Conservation (phyloP, 75 land plant genomes). For the Sequoiadendron giganteum region DNA sequence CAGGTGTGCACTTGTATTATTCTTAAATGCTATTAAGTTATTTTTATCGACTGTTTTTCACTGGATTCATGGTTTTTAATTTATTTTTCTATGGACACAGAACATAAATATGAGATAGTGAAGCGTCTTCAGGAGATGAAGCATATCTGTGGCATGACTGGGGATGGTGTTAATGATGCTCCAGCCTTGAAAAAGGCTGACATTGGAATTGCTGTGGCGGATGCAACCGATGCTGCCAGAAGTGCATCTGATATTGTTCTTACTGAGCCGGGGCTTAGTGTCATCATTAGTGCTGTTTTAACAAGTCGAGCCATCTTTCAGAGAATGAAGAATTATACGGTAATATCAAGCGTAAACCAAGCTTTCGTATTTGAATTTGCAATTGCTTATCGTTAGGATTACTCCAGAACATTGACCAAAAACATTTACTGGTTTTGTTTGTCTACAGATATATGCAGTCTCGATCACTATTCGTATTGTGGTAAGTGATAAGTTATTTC, state of each 20-base stretch:
- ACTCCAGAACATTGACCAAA: not conserved
- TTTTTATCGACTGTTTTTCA: not conserved
- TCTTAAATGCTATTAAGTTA: not conserved
- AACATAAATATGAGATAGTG: constrained; percentile 90
- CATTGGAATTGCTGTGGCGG: constrained; percentile 56
- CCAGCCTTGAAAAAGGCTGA: constrained; percentile 62
- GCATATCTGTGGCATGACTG: constrained; percentile 85
- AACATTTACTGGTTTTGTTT: too few relatives aligned
- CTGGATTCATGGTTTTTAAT: too few relatives aligned
- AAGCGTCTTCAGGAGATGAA: constrained; percentile 66
- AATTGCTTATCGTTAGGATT: too few relatives aligned
- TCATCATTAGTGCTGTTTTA: constrained; percentile 44
- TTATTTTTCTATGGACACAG: constrained; percentile 24
- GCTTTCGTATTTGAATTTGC: too few relatives aligned
- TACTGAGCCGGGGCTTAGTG: constrained; percentile 45
- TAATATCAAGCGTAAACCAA: constrained; percentile 12
- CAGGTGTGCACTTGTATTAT: not conserved
- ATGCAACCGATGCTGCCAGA: constrained; percentile 60
- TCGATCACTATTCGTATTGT: constrained; percentile 35
- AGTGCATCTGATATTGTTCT: constrained; percentile 49
- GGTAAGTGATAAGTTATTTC: not conserved
- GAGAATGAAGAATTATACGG: constrained; percentile 55
- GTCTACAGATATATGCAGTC: not conserved
- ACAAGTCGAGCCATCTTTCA: constrained; percentile 53
- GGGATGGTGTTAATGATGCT: constrained; percentile 73